Evolutionary conservation across 495 filamentous ascomycete species (phyloP).

Genomic region (Penicillium tannophilum): DNA sequence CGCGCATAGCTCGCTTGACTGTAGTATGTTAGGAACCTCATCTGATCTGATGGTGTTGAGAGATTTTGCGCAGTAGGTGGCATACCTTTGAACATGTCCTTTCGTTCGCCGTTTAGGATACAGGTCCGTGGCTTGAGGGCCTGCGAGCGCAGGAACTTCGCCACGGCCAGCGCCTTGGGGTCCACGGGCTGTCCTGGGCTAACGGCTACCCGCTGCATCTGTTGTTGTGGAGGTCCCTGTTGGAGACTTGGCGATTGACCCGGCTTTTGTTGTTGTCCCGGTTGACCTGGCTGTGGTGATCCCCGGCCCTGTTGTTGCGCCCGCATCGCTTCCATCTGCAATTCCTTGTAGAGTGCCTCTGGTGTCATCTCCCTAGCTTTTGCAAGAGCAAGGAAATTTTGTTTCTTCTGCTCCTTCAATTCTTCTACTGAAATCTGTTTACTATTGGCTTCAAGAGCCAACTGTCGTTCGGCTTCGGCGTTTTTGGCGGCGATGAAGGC

Average conservation of each 20-base stretch:
- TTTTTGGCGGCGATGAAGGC: slow-evolving; percentile 74
- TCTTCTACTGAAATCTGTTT: too few species aligned
- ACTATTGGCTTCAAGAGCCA: too few species aligned
- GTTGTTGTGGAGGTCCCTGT: slow-evolving; percentile 44
- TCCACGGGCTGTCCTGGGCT: slow-evolving; percentile 74
- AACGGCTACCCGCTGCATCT: slow-evolving; percentile 54
- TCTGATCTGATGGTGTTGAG: background rate
- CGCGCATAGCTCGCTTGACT: slow-evolving; percentile 98
- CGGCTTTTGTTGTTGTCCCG: slow-evolving; percentile 49
- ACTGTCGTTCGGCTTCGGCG: slow-evolving; percentile 41
- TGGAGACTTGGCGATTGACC: slow-evolving; percentile 39
- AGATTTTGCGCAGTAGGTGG: background rate
- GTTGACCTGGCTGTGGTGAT: slow-evolving; percentile 48
- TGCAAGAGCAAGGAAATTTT: too few species aligned
- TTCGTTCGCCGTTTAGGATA: slow-evolving; percentile 93
- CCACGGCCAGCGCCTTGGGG: slow-evolving; percentile 85
- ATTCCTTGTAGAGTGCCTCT: slow-evolving; percentile 64
- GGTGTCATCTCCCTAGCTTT: slow-evolving; percentile 59
- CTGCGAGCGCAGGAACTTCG: slow-evolving; percentile 83
- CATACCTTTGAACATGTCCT: slow-evolving; percentile 95
- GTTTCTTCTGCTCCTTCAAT: too few species aligned
- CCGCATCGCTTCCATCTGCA: slow-evolving; percentile 64
- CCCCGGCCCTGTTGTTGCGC: slow-evolving; percentile 50
- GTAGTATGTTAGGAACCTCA: background rate
- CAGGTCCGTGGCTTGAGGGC: slow-evolving; percentile 87